Evolutionary conservation across 1,284 basidiomycete genomes (phyloP).

Genomic region (Leccinum fallax): DNA sequence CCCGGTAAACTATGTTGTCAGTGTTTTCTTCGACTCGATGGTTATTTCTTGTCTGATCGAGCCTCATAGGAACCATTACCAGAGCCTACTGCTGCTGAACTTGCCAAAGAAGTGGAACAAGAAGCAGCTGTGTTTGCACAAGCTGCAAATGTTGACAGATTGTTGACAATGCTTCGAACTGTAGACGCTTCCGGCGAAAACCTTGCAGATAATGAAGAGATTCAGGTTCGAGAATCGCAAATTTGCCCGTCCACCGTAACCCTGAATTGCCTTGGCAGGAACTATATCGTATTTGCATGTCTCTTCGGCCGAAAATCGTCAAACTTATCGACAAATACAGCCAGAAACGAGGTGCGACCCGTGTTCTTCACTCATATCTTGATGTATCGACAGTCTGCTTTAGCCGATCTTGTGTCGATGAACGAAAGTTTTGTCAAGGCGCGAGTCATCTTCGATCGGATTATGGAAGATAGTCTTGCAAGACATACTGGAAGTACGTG

Average conservation of each 20-base stretch:
- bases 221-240: constrained; percentile 60
- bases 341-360: constrained; percentile 76
- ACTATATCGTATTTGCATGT: constrained; percentile 88
- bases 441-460: constrained; percentile 80
- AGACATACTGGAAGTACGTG: constrained; percentile 63
- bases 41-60: constrained; percentile 8
- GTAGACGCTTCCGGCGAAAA: constrained; percentile 83
- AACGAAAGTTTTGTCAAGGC: constrained; percentile 88
- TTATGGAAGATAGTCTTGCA: constrained; percentile 90
- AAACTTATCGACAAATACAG: constrained; percentile 98
- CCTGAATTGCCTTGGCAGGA: constrained; percentile 52
- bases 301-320: constrained; percentile 91
- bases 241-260: neutral
- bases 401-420: constrained; percentile 86
- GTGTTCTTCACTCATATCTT: constrained; percentile 1
- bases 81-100: constrained; percentile 78
- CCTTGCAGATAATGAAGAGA: constrained; percentile 92
- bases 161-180: constrained; percentile 79
- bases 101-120: constrained; percentile 85
- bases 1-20: constrained; percentile 94
- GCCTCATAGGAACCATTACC: constrained; percentile 78
- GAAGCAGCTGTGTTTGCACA: constrained; percentile 88
- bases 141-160: constrained; percentile 84
- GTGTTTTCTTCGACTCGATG: constrained; percentile 31
- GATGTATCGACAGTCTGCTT: constrained; percentile 7